Conservation (phyloP, 257 asterid genomes). For the Thymus quinquecostatus region DNA sequence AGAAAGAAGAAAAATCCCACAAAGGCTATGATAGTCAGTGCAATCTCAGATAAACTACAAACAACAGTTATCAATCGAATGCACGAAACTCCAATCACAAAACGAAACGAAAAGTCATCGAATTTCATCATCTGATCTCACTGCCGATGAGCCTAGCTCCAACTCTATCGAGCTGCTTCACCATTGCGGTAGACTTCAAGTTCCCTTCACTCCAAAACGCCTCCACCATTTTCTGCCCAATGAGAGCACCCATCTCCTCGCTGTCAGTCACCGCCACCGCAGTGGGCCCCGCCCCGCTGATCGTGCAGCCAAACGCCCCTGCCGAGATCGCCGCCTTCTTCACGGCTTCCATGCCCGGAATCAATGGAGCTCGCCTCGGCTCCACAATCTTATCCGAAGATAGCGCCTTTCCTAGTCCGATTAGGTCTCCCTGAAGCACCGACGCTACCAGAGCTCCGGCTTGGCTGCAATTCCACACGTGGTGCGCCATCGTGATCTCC, state of each 20-base stretch:
- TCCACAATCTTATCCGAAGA: slow-evolving; percentile 85
- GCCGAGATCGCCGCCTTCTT: slow-evolving; percentile 78
- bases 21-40: not conserved
- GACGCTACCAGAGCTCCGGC: slow-evolving; percentile 90
- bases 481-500: slow-evolving; percentile 75
- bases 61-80: slow-evolving; percentile 21
- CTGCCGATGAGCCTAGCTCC: slow-evolving; percentile 85
- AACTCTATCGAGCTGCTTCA: slow-evolving; percentile 75
- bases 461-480: slow-evolving; percentile 82
- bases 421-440: slow-evolving; percentile 65
- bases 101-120: not conserved
- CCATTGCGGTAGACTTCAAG: slow-evolving; percentile 72
- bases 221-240: slow-evolving; percentile 86
- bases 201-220: slow-evolving; percentile 73
- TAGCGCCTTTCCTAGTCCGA: slow-evolving; percentile 70
- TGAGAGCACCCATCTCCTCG: slow-evolving; percentile 61
- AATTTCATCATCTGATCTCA: slow-evolving; percentile 41
- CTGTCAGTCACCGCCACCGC: slow-evolving; percentile 75
- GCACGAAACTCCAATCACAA: slow-evolving; percentile 5
- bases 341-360: slow-evolving; percentile 90
- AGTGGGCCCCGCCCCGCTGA: slow-evolving; percentile 92
- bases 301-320: slow-evolving; percentile 91
- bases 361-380: slow-evolving; percentile 79
- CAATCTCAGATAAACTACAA: too few relatives aligned
- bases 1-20: not conserved